Evolutionary conservation across 2,329 filamentous ascomycete species (phyloP).

Genomic region (Cladophialophora bantiana): DNA sequence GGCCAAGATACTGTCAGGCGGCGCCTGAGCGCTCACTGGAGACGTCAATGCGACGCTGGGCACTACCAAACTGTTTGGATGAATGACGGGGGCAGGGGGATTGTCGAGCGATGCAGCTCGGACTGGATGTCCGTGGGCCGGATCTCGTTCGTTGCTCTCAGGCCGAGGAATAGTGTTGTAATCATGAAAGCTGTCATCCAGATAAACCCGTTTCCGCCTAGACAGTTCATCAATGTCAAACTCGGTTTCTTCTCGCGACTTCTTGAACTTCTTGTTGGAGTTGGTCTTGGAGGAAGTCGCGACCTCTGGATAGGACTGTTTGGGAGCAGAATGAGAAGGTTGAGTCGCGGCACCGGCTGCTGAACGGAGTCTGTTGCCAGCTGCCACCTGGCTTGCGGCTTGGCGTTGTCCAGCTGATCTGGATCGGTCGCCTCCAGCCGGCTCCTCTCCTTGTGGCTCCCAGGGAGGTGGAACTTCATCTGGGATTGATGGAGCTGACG

Average conservation of each 20-base stretch:
- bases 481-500: conserved; percentile 49
- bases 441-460: conserved; percentile 23
- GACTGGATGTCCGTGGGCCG: conserved; percentile 26
- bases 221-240: conserved; percentile 36
- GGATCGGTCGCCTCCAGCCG: conserved; percentile 22
- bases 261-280: conserved; percentile 30
- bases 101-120: conserved; percentile 13
- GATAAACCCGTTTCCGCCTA: conserved; percentile 28
- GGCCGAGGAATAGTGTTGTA: conserved; percentile 38
- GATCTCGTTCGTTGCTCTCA: conserved; percentile 36
- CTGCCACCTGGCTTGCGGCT: conserved; percentile 31
- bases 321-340: conserved; percentile 20
- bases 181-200: conserved; percentile 36
- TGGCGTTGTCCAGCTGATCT: conserved; percentile 35
- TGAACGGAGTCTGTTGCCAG: conserved; percentile 37
- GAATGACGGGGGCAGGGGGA: conserved; percentile 36
- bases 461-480: conserved; percentile 45
- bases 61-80: conserved; percentile 35
- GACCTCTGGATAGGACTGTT: conserved; percentile 16
- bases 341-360: conserved; percentile 26
- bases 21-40: conserved; percentile 42
- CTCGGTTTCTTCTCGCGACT: conserved; percentile 30
- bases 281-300: conserved; percentile 14
- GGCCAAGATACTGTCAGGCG: conserved; percentile 50
- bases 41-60: conserved; percentile 46